Evolutionary conservation across 2,329 filamentous ascomycete genomes (phyloP).

Genomic region (Colletotrichum horii): DNA sequence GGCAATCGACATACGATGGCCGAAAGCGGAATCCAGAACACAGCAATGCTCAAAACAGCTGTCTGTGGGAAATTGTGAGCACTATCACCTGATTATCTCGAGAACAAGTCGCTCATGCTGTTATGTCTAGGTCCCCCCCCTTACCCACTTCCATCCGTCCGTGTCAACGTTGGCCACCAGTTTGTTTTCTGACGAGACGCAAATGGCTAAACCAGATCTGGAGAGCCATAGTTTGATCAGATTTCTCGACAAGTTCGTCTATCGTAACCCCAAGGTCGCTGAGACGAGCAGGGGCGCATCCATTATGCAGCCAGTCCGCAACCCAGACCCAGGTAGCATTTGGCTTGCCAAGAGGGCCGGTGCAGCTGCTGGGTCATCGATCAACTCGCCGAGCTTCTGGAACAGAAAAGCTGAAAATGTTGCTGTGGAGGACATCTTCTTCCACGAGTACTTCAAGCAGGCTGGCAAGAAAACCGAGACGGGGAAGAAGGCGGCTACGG

Average conservation of each 20-base stretch:
- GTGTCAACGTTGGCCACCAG: conserved; percentile 82
- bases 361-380: conserved; percentile 39
- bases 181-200: conserved; percentile 70
- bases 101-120: background rate
- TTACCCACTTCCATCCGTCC: conserved; percentile 90
- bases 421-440: conserved; percentile 92
- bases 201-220: conserved; percentile 88
- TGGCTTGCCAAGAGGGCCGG: conserved; percentile 59
- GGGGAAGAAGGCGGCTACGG: conserved; percentile 60
- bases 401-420: conserved; percentile 88
- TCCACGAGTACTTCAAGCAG: conserved; percentile 93
- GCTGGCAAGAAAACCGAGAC: conserved; percentile 67
- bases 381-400: conserved; percentile 94
- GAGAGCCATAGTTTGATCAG: conserved; percentile 90
- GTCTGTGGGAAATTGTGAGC: conserved; percentile 87
- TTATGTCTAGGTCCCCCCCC: conserved; percentile 60
- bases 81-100: background rate
- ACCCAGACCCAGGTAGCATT: conserved; percentile 61
- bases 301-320: conserved; percentile 91
- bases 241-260: conserved; percentile 98
- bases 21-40: conserved; percentile 91
- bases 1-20: conserved; percentile 71
- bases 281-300: conserved; percentile 76
- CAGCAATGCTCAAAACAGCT: conserved; percentile 90
- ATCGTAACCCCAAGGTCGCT: conserved; percentile 84